These are phyloP conservation scores for Magnolia kwangsiensis DNA, from an alignment of 164 flowering plant genomes.

Conservation along the genomic window DNA sequence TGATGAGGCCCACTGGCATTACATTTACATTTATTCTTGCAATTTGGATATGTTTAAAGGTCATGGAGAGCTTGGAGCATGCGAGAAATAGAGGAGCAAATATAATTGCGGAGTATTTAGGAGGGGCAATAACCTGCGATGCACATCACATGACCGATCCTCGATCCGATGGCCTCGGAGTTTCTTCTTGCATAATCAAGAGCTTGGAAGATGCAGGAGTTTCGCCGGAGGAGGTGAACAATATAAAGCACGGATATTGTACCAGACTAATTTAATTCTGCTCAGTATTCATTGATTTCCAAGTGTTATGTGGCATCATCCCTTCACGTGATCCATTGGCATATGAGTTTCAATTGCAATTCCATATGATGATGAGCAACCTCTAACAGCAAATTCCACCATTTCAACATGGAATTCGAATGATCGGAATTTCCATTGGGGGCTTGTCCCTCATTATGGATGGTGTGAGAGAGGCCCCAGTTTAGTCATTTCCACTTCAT, in stretches of 20 bases:
- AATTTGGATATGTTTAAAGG: constrained; percentile 20
- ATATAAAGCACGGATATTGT: not conserved
- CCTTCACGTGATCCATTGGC: too few species aligned
- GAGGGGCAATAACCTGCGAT: constrained; percentile 65
- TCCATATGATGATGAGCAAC: too few species aligned
- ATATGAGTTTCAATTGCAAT: too few species aligned
- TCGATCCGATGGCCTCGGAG: constrained; percentile 63
- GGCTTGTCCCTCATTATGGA: too few species aligned
- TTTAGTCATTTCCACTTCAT: too few species aligned
- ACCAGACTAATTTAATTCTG: not conserved
- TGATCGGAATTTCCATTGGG: not conserved
- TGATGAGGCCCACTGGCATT: too few species aligned
- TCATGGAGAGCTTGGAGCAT: constrained; percentile 71
- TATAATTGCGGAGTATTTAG: constrained; percentile 60
- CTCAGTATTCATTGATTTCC: not conserved
- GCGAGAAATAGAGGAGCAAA: constrained; percentile 63
- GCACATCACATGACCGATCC: constrained; percentile 80
- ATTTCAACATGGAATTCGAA: too few species aligned
- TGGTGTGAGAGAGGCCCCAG: too few species aligned
- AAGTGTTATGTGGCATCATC: too few species aligned
- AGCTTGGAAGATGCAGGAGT: constrained; percentile 63
- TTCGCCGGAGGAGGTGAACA: constrained; percentile 65
- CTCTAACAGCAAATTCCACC: too few species aligned
- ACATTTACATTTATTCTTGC: too few species aligned
- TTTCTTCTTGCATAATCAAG: constrained; percentile 60